Evolutionary conservation across 1,284 basidiomycete species (phyloP), one percentile per base, ranked within the genome.

Genomic region (Ustilago vetiveriae): DNA sequence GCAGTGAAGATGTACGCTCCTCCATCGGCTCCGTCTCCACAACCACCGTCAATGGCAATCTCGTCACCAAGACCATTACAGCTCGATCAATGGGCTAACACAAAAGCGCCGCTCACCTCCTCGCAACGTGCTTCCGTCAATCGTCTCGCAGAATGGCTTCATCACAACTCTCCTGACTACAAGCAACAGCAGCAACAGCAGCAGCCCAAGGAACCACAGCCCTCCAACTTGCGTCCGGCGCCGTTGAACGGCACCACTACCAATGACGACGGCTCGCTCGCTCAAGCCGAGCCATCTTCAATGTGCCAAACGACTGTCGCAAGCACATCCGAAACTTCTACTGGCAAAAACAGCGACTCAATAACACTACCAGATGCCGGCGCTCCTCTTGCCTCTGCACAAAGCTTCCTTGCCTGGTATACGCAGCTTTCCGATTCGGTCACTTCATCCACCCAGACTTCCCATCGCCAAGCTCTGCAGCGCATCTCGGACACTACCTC

Each of bases 361-460:
- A 39, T 56, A 30, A 16, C 39, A 27, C 36, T 68, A 3, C 59
- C 72, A 17, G 57, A 62, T 17, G 43, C 54, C 0, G 3, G 27
- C 3, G 69, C 62, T 0, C 74, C 74, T 2, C 50, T 76, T 1
- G 52, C 13, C 5, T 67, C 74, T 4, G 69, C 74, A 9, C 68
- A 73, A 27, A 47, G 56, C 50, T 76, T 74, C 36, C 57, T 76
- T 4, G 58, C 58, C 1, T 76, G 73, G 69, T 76, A 66, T 41
- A 68, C 68, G 10, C 51, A 55, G 35, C 72, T 74, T 7, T 52
- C 64, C 9, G 55, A 71, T 21, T 67, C 62, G 19, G 51, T 76
- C 58, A 55, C 60, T 22, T 65, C 68, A 2, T 69, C 68, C 23
- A 72, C 74, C 0, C 62, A 74, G 35, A 66, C 72, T 5, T 55